Base-by-base conservation (phyloP, 768 basidiomycete species). In the Sporobolomyces phaffii region DNA sequence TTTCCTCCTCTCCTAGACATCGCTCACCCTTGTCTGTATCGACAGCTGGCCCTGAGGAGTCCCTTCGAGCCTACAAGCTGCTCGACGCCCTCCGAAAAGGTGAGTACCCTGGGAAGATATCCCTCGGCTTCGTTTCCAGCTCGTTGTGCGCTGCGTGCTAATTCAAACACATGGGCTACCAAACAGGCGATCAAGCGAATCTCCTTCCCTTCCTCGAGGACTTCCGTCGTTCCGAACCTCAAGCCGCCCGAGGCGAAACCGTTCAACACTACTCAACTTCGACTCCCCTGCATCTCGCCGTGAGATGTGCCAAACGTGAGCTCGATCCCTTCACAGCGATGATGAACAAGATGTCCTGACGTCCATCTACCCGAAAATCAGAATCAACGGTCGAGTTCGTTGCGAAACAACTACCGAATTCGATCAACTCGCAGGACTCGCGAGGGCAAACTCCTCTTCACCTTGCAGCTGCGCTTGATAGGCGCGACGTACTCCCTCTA, bases 401-500 rank as follows among this genome's bases (percentile, higher is more conserved):
- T 41, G 58, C 69, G 36, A 48, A 60, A 28, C 65, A 69, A 36
- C 24, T 56, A 22, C 64, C 74, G 0, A 18, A 31, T 0, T 53
- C 73, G 14, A 45, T 73, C 43, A 75, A 73, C 58, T 49, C 70
- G 28, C 68, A 64, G 29, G 73, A 73, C n/a, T 34, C 84, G 0
- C 86, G 88, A 0, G 86, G 87, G 1, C 82, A 80, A 6, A 89
- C 88, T 0, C 85, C 90, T 0, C 81, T 91, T 0, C 84, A 86
- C 81, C 75, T 92, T 77, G 82, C 86, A 77, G 86, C 88, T 0
- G 84, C 86, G 0, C 80, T 91, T 1, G 88, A 86, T 5, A 80
- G 90, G 29, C 77, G 81, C 5, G 89, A 90, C 62, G 81, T 89
- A 36, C 86, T 94, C 14, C 81, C 82, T 50, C 76, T 92, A 15